These are phyloP conservation scores for Chaetothyriales sp. DNA, from an alignment of 2,329 filamentous ascomycete genomes.

Conservation along the genomic window DNA sequence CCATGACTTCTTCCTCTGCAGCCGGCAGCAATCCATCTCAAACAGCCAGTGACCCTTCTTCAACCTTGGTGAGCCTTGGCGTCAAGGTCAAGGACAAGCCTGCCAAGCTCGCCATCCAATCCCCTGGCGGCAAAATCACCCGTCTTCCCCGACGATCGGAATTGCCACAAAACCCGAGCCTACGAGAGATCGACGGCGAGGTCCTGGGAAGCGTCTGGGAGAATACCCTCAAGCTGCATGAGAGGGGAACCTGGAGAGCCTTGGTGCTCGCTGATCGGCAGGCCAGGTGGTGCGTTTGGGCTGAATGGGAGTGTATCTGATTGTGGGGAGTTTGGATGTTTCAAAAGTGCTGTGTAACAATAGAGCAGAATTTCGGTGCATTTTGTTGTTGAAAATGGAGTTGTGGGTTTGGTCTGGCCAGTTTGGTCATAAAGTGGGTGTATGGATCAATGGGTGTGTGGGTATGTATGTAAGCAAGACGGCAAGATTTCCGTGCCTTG, in stretches of 20 bases:
- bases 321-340: slow-evolving; percentile 1
- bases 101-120: slow-evolving; percentile 89
- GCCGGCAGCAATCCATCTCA: slow-evolving; percentile 34
- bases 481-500: slow-evolving; percentile 34
- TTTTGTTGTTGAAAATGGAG: no score
- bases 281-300: slow-evolving; percentile 57
- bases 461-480: no score
- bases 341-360: neutral
- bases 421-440: no score
- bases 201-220: slow-evolving; percentile 49
- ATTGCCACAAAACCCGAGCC: slow-evolving; percentile 27
- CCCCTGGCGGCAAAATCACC: slow-evolving; percentile 86
- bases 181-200: slow-evolving; percentile 19
- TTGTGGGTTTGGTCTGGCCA: no score
- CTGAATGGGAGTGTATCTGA: slow-evolving; percentile 50
- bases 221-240: slow-evolving; percentile 53
- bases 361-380: neutral
- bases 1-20: slow-evolving; percentile 45
- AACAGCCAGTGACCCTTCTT: slow-evolving; percentile 24
- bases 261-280: slow-evolving; percentile 51
- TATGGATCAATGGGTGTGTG: no score
- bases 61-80: slow-evolving; percentile 41
- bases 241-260: slow-evolving; percentile 49
- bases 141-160: slow-evolving; percentile 42
- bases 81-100: slow-evolving; percentile 56